Base-by-base conservation (phyloP, 495 filamentous ascomycete genomes). In the Penicillium dipodomyicola region DNA sequence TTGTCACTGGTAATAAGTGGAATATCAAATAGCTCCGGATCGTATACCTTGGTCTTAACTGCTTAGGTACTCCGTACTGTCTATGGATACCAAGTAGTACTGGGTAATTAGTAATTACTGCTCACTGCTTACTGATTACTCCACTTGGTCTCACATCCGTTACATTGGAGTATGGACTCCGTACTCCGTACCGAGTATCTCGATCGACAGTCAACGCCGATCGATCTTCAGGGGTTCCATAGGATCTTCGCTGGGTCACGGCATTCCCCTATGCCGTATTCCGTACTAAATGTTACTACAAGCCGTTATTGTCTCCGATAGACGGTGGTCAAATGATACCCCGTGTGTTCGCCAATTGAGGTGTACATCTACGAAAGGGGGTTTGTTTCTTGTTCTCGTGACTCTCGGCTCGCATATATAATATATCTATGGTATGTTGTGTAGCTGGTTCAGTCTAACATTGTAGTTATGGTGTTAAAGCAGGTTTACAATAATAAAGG, bases 181-280 rank as follows among this genome's bases (percentile, higher is more conserved):
- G 7, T 27, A 27, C 27, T 4, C n/a, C 27, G 7, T 29, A 29
- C 27, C 6, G 7, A 29, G 27, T 35, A 44, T 54, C 42, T 44
- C 17, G 52, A 54, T 54, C 52, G 42, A 25, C 52, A 37, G 10
- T 25, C 23, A 39, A 54, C 22, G 52, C 22, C 41, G 52, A 54
- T 54, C 52, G 52, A 54, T 54, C 52, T 54, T 54, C 52, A 54
- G 52, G 52, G 52, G 52, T 54, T 47, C 52, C 52, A 47, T 54
- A 47, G 32, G 43, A 54, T 47, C 42, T 47, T 19, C 32, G 15
- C 20, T 33, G 30, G 30, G 29, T 37, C 35, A 39, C n/a, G 32
- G 52, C 17, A 32, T 37, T 22, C 37, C 50, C 37, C 49, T 52
- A 49, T 4, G 25, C 1, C 11, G n/a, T 32, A 42, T n/a, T 12